Percentiles rank a stretch among this genome's conserved stretches.
Conservation (phyloP, 1,139 yeast genomes). For the Blastobotrys elegans region DNA sequence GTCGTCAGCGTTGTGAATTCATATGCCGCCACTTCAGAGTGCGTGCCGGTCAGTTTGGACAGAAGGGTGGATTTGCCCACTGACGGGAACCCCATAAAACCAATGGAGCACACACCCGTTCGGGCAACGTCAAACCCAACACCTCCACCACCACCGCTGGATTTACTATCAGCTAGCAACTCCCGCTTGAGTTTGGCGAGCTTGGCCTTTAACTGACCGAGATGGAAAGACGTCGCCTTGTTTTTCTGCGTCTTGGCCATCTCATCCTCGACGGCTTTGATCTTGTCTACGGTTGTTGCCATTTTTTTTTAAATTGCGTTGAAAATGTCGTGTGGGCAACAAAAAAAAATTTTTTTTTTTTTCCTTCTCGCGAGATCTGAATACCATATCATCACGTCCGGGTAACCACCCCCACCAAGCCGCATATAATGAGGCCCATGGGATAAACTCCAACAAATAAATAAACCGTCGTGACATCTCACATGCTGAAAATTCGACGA, state of each 20-base stretch:
- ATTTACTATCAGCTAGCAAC: constrained; percentile 69
- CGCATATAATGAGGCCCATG: neutral
- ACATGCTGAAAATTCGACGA: too few species aligned
- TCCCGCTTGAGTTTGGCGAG: constrained; percentile 92
- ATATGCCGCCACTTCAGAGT: constrained; percentile 94
- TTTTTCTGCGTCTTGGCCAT: constrained; percentile 94
- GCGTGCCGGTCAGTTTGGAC: constrained; percentile 87
- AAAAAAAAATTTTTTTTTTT: too few species aligned
- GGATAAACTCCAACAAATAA: too few species aligned
- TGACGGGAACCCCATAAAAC: constrained; percentile 97
- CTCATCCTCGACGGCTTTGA: constrained; percentile 69
- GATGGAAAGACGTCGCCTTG: constrained; percentile 91
- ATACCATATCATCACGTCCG: neutral
- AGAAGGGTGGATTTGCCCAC: constrained; percentile 89
- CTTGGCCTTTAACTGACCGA: constrained; percentile 95
- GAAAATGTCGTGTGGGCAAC: neutral
- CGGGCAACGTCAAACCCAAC: constrained; percentile 96
- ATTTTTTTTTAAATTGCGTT: constrained; percentile 27
- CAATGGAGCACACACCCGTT: constrained; percentile 96
- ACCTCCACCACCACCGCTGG: constrained; percentile 84
- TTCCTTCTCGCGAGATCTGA: too few species aligned
- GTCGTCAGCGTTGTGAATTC: constrained; percentile 97
- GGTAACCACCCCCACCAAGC: neutral
- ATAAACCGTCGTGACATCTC: too few species aligned
- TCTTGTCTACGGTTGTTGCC: constrained; percentile 81